Base-by-base conservation (phyloP, 352 stramenopile species). In the Phytophthora nicotianae region DNA sequence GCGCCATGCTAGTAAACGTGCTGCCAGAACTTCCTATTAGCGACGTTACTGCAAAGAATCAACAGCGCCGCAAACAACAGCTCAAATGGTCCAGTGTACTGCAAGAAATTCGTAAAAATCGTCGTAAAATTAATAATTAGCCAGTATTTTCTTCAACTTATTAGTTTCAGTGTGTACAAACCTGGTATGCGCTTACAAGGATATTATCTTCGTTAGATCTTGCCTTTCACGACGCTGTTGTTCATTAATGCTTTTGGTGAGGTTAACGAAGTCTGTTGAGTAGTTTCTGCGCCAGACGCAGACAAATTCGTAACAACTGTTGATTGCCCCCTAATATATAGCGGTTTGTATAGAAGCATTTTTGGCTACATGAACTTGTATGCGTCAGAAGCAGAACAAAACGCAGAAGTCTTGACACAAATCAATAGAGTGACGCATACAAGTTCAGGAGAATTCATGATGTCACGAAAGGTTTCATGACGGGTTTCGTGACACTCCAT, bases 21-120 rank as follows among this genome's bases (percentile, higher is more conserved):
- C 14, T 33, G 8, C 13, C 38, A 10, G 33, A 40, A 2, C 24
- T 58, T 14, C 24, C 23, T 0, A 58, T 58, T 17, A n/a, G 37
- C 16, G 50, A 42, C 29, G 37, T 50, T 8, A 50, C 50, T 11
- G 23, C 41, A 24, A 58, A 58, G 7, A 37, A 58, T 50, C 40
- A 40, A 2, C 38, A 58, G 19, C 20, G 38, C 9, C 50, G 50
- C 1, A 58, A 50, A 50, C 4, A 3, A 11, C 38, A 50, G 26
- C 17, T 50, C 0, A 43, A 50, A 11, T 58, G 23, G 40, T 50
- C 26, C 2, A 57, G 11, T 49, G 50, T 17, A 17, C 23, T 57
- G 1, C 19, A 49, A 16, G 23, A 57, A 40, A 48, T 57, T 4
- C 33, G 50, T 41, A 2, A 19, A 17, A 48, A 17, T 17, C 50